phyloP scores from a whole-genome alignment of 139 green algal species.

The Trebouxia sp. region DNA sequence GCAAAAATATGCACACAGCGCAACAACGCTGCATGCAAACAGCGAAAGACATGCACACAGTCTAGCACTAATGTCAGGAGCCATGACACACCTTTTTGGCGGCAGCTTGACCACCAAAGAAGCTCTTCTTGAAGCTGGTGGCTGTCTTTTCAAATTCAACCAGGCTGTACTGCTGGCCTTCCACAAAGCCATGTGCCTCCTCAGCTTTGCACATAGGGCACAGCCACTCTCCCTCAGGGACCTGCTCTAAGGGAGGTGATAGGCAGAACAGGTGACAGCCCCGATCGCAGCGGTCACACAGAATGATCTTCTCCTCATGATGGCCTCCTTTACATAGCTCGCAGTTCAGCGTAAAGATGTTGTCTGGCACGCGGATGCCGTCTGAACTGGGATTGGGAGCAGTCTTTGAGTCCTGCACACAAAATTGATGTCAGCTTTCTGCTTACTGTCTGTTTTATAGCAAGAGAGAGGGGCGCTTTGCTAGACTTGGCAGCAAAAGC shows the following conservation, averaged over 20 bases:
- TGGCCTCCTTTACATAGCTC: constrained; percentile 67
- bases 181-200: constrained; percentile 45
- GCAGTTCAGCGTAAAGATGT: constrained; percentile 58
- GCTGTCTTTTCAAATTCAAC: constrained; percentile 65
- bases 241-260: constrained; percentile 60
- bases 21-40: no score
- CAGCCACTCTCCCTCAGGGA: constrained; percentile 84
- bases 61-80: neutral
- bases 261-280: constrained; percentile 77
- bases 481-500: no score
- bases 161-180: constrained; percentile 67
- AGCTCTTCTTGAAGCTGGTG: constrained; percentile 51
- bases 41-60: no score
- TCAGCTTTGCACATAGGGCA: constrained; percentile 72
- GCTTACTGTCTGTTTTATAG: no score
- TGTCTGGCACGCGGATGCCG: constrained; percentile 42
- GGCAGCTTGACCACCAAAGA: constrained; percentile 43
- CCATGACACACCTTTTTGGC: constrained; percentile 18
- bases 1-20: no score
- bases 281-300: constrained; percentile 82
- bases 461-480: no score
- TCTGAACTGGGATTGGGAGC: neutral
- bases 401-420: neutral
- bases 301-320: constrained; percentile 76
- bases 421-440: no score